Evolutionary conservation across 352 stramenopile species (phyloP).

Genomic region (Phytophthora sp.): DNA sequence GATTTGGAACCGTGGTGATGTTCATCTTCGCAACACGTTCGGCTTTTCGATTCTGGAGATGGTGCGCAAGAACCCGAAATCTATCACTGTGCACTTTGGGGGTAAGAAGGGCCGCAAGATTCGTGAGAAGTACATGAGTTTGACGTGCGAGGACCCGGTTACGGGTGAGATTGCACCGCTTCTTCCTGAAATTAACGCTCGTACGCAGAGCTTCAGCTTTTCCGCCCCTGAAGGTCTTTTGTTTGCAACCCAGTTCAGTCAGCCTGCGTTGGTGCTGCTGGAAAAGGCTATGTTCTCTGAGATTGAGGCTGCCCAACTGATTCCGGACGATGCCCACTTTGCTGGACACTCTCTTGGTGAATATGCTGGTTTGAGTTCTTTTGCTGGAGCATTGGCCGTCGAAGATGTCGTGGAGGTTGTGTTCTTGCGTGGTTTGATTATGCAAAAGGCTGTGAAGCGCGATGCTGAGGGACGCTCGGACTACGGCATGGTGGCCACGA

Average conservation of each 20-base stretch:
- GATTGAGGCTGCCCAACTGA: constrained; percentile 62
- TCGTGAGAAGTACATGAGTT: constrained; percentile 87
- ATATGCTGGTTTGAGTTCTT: constrained; percentile 78
- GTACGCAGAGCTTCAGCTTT: constrained; percentile 88
- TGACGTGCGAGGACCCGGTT: constrained; percentile 68
- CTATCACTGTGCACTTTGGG: constrained; percentile 88
- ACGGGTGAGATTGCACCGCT: constrained; percentile 63
- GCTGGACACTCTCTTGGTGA: constrained; percentile 86
- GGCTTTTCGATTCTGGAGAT: constrained; percentile 91
- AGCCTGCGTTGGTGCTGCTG: constrained; percentile 77
- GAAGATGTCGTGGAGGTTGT: constrained; percentile 78
- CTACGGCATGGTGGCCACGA: constrained; percentile 88
- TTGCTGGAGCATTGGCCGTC: constrained; percentile 63
- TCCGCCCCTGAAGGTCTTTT: constrained; percentile 73
- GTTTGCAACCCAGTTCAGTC: constrained; percentile 86
- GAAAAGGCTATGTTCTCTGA: constrained; percentile 85
- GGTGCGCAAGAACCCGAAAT: constrained; percentile 84
- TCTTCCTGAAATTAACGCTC: constrained; percentile 83
- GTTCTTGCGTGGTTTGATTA: constrained; percentile 75
- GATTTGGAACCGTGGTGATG: constrained; percentile 84
- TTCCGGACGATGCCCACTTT: constrained; percentile 68
- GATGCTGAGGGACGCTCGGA: constrained; percentile 73
- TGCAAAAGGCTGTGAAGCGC: constrained; percentile 64
- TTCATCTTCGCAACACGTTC: constrained; percentile 73
- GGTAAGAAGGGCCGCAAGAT: constrained; percentile 78